Evolutionary conservation across 768 basidiomycete genomes (phyloP).

Genomic region (Postia placenta): DNA sequence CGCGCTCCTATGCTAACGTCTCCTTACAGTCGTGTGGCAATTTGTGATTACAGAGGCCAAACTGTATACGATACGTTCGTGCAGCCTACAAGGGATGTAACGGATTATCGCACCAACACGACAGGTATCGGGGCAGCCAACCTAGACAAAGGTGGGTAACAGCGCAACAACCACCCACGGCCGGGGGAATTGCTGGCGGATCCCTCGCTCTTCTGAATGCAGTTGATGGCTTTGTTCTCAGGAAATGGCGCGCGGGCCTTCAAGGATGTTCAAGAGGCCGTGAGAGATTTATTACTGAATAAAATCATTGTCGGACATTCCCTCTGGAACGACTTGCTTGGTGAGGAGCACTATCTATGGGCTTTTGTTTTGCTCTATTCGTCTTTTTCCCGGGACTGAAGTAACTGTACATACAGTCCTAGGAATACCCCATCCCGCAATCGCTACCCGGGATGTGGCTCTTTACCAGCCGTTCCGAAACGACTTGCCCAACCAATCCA

Average conservation of each 20-base stretch:
- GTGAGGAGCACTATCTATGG: constrained; percentile 28
- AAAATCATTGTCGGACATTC: constrained; percentile 73
- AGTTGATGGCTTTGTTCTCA: too few species aligned
- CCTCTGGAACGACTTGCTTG: constrained; percentile 78
- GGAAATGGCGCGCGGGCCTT: constrained; percentile 48
- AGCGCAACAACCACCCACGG: neutral
- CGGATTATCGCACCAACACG: constrained; percentile 65
- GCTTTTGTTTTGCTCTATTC: neutral
- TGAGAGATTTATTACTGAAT: constrained; percentile 60
- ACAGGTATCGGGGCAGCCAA: constrained; percentile 48
- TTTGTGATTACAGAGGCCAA: constrained; percentile 39
- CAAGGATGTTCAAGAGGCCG: constrained; percentile 54
- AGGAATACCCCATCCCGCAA: constrained; percentile 75
- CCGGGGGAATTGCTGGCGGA: neutral
- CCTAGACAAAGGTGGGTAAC: constrained; percentile 32
- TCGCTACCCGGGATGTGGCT: constrained; percentile 73
- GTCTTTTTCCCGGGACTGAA: neutral
- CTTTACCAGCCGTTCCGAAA: constrained; percentile 79
- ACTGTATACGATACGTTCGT: constrained; percentile 61
- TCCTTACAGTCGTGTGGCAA: constrained; percentile 35
- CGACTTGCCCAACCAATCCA: constrained; percentile 58
- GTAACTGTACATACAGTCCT: constrained; percentile 43
- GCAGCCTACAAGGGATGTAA: constrained; percentile 57
- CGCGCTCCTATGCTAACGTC: constrained; percentile 1
- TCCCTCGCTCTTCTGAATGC: too few species aligned